Evolutionary conservation across 2,329 filamentous ascomycete species (phyloP), one percentile per base, ranked within the genome.

Genomic region (Corynespora cassiicola): DNA sequence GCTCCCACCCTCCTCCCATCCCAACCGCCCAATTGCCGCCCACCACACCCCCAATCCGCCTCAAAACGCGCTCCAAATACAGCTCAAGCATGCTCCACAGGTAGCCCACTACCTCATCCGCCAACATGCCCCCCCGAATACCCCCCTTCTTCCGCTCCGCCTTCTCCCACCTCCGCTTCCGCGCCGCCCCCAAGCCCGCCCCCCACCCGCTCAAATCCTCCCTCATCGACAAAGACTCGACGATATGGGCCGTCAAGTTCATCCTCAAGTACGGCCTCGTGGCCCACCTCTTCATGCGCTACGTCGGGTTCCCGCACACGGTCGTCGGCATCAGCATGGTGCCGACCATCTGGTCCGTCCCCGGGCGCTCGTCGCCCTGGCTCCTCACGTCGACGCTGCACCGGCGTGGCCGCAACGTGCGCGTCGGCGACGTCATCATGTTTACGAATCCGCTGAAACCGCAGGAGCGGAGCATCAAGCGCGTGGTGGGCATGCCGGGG

Each of bases 291-390:
- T 54, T 68, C 47, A 37, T 50, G 20, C 53, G 53, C 18, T 85
- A 94, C 69, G 73, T 82, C 56, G 81, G 82, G 70, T 76, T 76
- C 47, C 58, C 85, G 50, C 78, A 78, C 14, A 68, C 75, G 4
- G 83, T 84, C 11, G 75, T 75, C 17, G 92, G 92, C 2, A 83
- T 90, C 3, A 92, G 87, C 12, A 97, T 97, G 94, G 79, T 94
- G 33, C 92, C 92, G 6, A 96, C 90, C 0, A 84, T 96, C 29
- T n/a, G n/a, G n/a, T 56, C 62, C 1, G 42, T 58, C 30, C 42
- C 42, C 3, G 52, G 51, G 39, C 15, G 15, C 23, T 22, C 25
- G 10, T 29, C 26, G 6, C 55, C 62, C 2, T 49, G 20, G 18
- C 50, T 66, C 20, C 36, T 66, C 4, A 55, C 53, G 45, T 65